Base-by-base conservation (phyloP, 805 yeast species). In the Candida taoyuanica region DNA sequence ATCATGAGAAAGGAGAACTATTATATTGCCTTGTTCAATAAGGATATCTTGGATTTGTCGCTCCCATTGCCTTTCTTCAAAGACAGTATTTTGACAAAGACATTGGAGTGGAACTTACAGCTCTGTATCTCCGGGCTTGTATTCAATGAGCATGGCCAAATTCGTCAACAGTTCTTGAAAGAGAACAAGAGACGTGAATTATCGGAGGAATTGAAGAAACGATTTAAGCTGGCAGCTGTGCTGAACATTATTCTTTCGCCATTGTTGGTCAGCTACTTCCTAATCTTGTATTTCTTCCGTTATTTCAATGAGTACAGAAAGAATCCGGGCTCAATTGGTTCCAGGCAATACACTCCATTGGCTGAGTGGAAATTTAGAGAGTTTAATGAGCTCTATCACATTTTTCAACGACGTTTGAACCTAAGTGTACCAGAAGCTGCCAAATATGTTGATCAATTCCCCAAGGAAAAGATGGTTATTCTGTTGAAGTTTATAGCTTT, bases 301-400 rank as follows among this genome's bases (percentile, higher is more conserved):
- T 88, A 93, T 58, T 93, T 93, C 62, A 89, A 89, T 58, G 98
- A 91, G 60, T 88, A 85, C 58, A 85, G 85, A 56, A 76, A 85
- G 30, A 84, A 91, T 38, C 98, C 98, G 0, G 78, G 88, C 2
- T 68, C 87, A 9, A 69, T 93, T 38, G 82, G 87, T 5, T 71
- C 88, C 3, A 68, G 98, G 33, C 95, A 88, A 50, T 93, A 87
- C 56, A 86, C 98, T 0, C 96, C 97, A 0, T 76, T 76, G 61
- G 97, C 98, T 0, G 89, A 85, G 52, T 93, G 98, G 98, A 86
- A 82, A 56, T 73, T 93, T 53, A 68, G 99, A 40, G 99, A 93
- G 53, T 86, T 84, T 56, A 93, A 93, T 60, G 99, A 93, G 56
- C 68, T 93, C 7, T 86, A 86, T 31, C 98, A 93, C 60, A 70